Base-by-base conservation (phyloP, 805 yeast species). In the Ogataea corticis region DNA sequence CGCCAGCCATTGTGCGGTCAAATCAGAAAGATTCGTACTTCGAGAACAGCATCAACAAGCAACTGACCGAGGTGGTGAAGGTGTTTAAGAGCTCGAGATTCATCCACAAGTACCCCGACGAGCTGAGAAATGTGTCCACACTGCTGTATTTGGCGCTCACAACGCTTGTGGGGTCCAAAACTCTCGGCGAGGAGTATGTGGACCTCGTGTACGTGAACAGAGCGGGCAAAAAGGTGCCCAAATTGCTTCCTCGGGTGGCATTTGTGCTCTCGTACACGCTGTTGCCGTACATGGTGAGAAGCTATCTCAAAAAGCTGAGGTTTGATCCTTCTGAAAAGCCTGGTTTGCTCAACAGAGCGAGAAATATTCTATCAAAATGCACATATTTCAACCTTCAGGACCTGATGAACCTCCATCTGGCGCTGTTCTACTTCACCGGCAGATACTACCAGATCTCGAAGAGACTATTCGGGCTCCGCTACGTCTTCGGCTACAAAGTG, bases 171-270 rank as follows among this genome's bases (percentile, higher is more conserved):
- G 92, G 92, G 0, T 78, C 87, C 1, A 73, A 92, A 43, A 92
- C 98, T 0, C 67, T 94, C 21, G 99, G 99, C 1, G 98, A 92
- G 61, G 97, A 92, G 66, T 92, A 92, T 65, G 90, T 90, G 12
- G 96, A 92, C 63, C 67, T 88, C 44, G 65, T 80, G 7, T 85
- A 86, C 58, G 88, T 85, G 6, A 70, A 68, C 32, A 67, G 77
- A 41, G 62, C 64, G 29, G 87, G 89, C 0, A 71, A 56, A 15
- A 58, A 67, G 33, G 62, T 85, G 5, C 85, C 87, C 0, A 54
- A 52, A 33, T 11, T 54, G 4, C 46, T 62, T 33, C 69, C 78
- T 23, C 71, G 88, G 44, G 46, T 81, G 2, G 79, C 82, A 4
- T 90, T 82, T 57, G 72, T 88, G 0, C 42, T 78, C 2, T 68